Percentiles rank a stretch among this genome's conserved stretches.
Conservation (phyloP, 2,329 filamentous ascomycete species). For the Penicillium sp. region DNA sequence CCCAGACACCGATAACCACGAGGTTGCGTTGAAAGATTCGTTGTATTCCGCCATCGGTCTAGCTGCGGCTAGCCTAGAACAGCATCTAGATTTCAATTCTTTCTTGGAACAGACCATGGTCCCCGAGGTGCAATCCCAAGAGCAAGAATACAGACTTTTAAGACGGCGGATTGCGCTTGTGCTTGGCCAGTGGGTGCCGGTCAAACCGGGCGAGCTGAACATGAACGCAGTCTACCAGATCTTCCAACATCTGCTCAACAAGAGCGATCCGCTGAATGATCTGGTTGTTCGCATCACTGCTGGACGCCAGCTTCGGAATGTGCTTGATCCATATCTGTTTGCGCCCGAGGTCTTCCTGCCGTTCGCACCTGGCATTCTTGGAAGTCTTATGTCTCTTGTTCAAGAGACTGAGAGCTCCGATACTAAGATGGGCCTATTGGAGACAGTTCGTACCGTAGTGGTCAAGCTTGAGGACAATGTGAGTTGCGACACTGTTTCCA, state of each 20-base stretch:
- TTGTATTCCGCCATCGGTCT: slow-evolving; percentile 92
- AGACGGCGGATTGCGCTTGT: slow-evolving; percentile 86
- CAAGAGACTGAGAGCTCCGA: slow-evolving; percentile 79
- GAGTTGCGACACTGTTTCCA: slow-evolving; percentile 11
- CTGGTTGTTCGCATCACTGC: slow-evolving; percentile 90
- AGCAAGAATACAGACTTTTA: slow-evolving; percentile 74
- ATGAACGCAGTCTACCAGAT: slow-evolving; percentile 81
- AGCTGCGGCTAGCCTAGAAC: slow-evolving; percentile 72
- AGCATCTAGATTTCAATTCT: slow-evolving; percentile 77
- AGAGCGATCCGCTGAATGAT: slow-evolving; percentile 78
- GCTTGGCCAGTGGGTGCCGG: slow-evolving; percentile 83
- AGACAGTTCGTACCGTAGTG: slow-evolving; percentile 80
- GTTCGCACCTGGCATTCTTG: slow-evolving; percentile 72
- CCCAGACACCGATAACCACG: slow-evolving; percentile 58
- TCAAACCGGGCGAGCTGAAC: slow-evolving; percentile 70
- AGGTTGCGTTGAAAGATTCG: slow-evolving; percentile 86
- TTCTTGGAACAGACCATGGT: slow-evolving; percentile 76
- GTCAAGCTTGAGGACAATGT: slow-evolving; percentile 76
- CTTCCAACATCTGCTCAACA: slow-evolving; percentile 81
- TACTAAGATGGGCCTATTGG: slow-evolving; percentile 85
- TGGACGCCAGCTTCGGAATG: slow-evolving; percentile 75
- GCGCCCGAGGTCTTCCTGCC: slow-evolving; percentile 71
- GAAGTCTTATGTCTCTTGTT: slow-evolving; percentile 74
- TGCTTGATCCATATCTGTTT: slow-evolving; percentile 86
- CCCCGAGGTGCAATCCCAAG: slow-evolving; percentile 71